Base-by-base conservation (phyloP, 306 rosid species). In the Sphenostylis stenocarpa region DNA sequence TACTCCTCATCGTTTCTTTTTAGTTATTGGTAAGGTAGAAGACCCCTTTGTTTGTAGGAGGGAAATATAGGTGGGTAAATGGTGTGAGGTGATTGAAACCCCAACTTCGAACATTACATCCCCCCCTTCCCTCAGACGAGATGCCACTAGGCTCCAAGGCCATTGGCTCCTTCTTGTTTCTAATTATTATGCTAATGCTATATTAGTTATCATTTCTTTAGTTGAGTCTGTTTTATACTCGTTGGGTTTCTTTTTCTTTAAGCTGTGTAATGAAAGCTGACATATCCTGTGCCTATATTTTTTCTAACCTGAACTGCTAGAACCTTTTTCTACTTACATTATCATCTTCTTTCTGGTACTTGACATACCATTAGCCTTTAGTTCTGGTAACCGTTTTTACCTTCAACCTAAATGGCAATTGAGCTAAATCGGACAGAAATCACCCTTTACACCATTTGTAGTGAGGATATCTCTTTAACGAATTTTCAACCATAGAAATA, bases 191-290 rank as follows among this genome's bases (percentile, higher is more conserved):
- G 11, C 16, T 55, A 41, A 56, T 10, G 15, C n/a, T 63, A 41
- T 76, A 68, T 7, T 34, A 6, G 4, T 38, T 65, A 43, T 62
- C 12, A 11, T 61, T 48, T 75, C 12, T 58, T 28, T 31, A 43
- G 62, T 26, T 70, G 58, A 63, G 26, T 45, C n/a, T 70, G 33
- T 78, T 60, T 38, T 68, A 20, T 58, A 66, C 49, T 68, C 4
- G 47, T 58, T 15, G n/a, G 23, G 10, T n/a, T 55, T 45, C 17
- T 41, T 43, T 61, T 70, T 11, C 39, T 52, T 70, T 70, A 16
- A 76, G 39, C 47, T 53, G 45, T 52, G 67, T 38, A 67, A 21
- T 61, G 77, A 53, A 16, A 43, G 31, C 23, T 76, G 38, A 43
- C 49, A 23, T 20, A 17, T 49, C 31, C 57, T 19, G 53, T 23